These are phyloP conservation scores for Aspergillus ochraceus DNA, from an alignment of 2,329 filamentous ascomycete genomes.

Conservation along the genomic window DNA sequence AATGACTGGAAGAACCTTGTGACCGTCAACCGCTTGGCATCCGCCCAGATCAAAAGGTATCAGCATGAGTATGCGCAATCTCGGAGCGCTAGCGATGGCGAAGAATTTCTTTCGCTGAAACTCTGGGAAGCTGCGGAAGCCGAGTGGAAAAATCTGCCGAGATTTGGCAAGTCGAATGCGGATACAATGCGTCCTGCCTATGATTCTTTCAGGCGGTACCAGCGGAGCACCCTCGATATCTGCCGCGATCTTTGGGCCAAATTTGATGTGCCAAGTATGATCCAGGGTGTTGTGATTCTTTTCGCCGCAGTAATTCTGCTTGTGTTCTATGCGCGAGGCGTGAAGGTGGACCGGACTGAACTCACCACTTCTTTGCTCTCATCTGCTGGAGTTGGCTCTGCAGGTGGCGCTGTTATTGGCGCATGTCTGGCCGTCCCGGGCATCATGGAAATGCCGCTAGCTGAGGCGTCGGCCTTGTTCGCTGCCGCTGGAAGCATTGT, in stretches of 20 bases:
- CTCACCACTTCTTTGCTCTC: conserved; percentile 55
- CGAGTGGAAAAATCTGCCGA: conserved; percentile 50
- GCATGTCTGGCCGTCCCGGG: conserved; percentile 20
- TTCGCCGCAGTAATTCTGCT: conserved; percentile 67
- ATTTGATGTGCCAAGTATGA: conserved; percentile 86
- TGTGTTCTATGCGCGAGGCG: conserved; percentile 67
- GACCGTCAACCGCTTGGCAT: conserved; percentile 71
- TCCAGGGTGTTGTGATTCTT: conserved; percentile 72
- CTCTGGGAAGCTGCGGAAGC: conserved; percentile 63
- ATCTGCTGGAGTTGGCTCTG: conserved; percentile 51
- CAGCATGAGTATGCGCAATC: conserved; percentile 78
- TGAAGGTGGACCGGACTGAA: conserved; percentile 54
- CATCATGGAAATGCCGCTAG: conserved; percentile 28
- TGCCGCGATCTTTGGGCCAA: conserved; percentile 88
- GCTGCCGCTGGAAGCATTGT: conserved; percentile 48
- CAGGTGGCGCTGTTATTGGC: conserved; percentile 41
- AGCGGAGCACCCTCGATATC: conserved; percentile 72
- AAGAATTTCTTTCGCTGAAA: conserved; percentile 55
- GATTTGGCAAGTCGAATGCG: conserved; percentile 37
- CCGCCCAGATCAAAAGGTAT: conserved; percentile 86
- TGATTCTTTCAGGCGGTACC: conserved; percentile 69
- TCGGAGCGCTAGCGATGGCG: conserved; percentile 64
- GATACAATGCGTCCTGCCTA: conserved; percentile 47
- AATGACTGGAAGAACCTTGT: conserved; percentile 76
- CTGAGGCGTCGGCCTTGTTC: conserved; percentile 40